These are phyloP conservation scores for Mucor piriformis DNA, from an alignment of 371 early-diverging fungal genomes.

Conservation along the genomic window DNA sequence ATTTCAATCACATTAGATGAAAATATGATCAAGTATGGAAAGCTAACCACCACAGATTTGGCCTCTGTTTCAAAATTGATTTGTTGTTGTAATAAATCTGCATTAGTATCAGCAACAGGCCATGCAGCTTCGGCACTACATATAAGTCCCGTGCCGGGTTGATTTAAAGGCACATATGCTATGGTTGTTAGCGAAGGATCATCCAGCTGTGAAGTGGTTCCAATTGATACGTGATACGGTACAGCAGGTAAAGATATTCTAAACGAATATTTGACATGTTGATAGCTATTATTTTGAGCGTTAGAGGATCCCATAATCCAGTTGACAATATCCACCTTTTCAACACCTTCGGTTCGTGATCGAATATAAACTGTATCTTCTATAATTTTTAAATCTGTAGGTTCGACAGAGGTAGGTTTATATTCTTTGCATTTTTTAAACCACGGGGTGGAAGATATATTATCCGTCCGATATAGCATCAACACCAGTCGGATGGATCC, in stretches of 20 bases:
- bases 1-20: conserved; percentile 40
- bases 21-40: conserved; percentile 43
- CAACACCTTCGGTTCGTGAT: conserved; percentile 17
- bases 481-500: conserved; percentile 21
- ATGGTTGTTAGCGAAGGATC: conserved; percentile 13
- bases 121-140: conserved; percentile 18
- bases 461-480: conserved; percentile 17
- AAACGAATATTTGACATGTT: conserved; percentile 5
- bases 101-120: conserved; percentile 9
- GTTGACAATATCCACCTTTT: conserved; percentile 12
- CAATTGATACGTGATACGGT: neutral
- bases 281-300: neutral
- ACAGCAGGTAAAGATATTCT: conserved; percentile 3
- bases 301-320: conserved; percentile 9
- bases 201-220: neutral
- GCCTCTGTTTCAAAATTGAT: conserved; percentile 34
- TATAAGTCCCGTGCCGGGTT: conserved; percentile 12
- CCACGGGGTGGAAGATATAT: neutral
- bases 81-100: conserved; percentile 15
- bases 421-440: conserved; percentile 24
- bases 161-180: conserved; percentile 14
- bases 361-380: conserved; percentile 17
- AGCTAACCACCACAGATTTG: conserved; percentile 23
- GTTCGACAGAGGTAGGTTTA: conserved; percentile 15
- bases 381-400: conserved; percentile 17